Evolutionary conservation across 805 yeast species (phyloP).

Genomic region (Metschnikowia anglica): DNA sequence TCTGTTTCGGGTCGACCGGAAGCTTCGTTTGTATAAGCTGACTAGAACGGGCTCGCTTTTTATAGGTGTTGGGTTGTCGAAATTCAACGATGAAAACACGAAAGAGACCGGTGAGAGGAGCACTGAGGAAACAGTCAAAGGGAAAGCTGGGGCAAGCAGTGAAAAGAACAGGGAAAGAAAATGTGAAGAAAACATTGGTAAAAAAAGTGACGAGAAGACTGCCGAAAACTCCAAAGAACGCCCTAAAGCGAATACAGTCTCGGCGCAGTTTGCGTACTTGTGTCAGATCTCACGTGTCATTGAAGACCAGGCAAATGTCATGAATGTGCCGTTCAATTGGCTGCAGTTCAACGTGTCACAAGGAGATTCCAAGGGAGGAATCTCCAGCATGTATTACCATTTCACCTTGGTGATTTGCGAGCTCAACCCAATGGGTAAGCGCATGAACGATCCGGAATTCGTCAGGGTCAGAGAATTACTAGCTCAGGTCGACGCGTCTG

Average conservation of each 20-base stretch:
- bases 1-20: constrained; percentile 3
- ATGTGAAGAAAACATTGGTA: too few relatives aligned
- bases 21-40: constrained; percentile 8
- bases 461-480: background rate
- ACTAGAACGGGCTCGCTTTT: constrained; percentile 15
- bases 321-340: constrained; percentile 12
- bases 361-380: background rate
- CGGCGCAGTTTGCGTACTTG: constrained; percentile 13
- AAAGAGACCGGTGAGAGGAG: too few relatives aligned
- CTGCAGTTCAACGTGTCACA: constrained; percentile 9
- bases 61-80: constrained; percentile 14
- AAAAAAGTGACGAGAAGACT: too few relatives aligned
- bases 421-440: constrained; percentile 8
- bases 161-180: too few relatives aligned
- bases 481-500: constrained; percentile 1
- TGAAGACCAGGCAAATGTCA: constrained; percentile 11
- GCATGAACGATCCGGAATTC: constrained; percentile 7
- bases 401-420: constrained; percentile 18
- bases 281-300: constrained; percentile 11
- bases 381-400: constrained; percentile 13
- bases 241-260: too few relatives aligned
- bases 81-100: constrained; percentile 6
- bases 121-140: too few relatives aligned
- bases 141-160: too few relatives aligned
- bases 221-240: too few relatives aligned